phyloP scores from a whole-genome alignment of 805 yeast species.

The Zygosaccharomyces gambellarensis region DNA sequence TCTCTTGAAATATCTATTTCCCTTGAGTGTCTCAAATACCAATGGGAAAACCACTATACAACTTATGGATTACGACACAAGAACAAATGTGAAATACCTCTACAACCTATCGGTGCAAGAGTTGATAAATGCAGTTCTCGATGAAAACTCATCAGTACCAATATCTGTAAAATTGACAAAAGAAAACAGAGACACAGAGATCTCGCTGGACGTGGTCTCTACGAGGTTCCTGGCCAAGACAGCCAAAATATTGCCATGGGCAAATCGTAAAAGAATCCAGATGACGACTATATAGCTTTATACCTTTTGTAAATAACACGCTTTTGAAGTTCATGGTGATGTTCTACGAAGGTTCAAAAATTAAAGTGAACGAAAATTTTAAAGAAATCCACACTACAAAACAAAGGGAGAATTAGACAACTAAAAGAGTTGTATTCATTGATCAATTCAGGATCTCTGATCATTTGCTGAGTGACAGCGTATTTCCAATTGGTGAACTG shows the following conservation, averaged over 20 bases:
- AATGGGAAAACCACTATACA: constrained; percentile 4
- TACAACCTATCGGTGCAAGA: constrained; percentile 15
- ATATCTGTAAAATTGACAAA: constrained; percentile 9
- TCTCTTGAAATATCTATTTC: constrained; percentile 18
- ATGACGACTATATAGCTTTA: constrained; percentile 6
- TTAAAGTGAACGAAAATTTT: constrained; percentile 1
- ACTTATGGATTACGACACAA: constrained; percentile 17
- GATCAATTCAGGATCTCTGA: not conserved
- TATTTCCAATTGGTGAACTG: constrained; percentile 2
- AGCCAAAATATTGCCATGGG: constrained; percentile 19
- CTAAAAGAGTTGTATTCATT: not conserved
- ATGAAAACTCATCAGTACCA: constrained; percentile 1
- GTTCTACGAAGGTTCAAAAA: not conserved
- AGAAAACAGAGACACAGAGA: constrained; percentile 2
- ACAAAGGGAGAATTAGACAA: not conserved
- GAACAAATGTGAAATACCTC: constrained; percentile 9
- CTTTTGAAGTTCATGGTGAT: not conserved
- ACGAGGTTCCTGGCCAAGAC: constrained; percentile 12
- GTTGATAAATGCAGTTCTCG: constrained; percentile 10
- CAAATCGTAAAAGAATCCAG: constrained; percentile 11
- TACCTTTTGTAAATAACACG: not conserved
- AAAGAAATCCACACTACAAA: not conserved
- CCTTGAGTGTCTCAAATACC: constrained; percentile 6
- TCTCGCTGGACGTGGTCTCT: constrained; percentile 6
- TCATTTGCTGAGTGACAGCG: not conserved